Evolutionary conservation across 306 rosid species (phyloP), one percentile per base, ranked within the genome.

Genomic region (Canavalia ensiformis): DNA sequence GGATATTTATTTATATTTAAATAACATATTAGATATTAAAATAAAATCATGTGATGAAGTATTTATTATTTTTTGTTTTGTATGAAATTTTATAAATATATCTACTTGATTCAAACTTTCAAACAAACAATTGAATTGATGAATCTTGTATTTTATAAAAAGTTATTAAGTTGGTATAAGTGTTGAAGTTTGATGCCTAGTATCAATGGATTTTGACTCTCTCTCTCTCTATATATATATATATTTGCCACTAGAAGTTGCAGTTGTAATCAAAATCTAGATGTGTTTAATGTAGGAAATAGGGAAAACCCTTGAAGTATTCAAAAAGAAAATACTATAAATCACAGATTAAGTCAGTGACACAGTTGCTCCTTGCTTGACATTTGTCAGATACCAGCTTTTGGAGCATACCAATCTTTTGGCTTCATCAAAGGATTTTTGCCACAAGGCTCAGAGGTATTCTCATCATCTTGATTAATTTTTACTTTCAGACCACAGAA

Each of bases 341-440:
- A 33, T 65, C 51, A 68, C 31, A 45, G 54, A 66, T 67, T 8
- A 59, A 70, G 68, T 54, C 55, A 41, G 49, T 82, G 29, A 81
- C 71, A 37, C 31, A 7, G 70, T 18, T 80, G 49, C 82, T 13
- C 31, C 41, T 47, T 76, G 87, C 49, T 68, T 72, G 42, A 25
- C 56, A 11, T 39, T 89, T 69, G 47, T 75, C 89, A 95, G 99
- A 92, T 95, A 75, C 98, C 98, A 4, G 97, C 89, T 30, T 93
- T 93, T 88, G 99, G 98, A 74, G 82, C 77, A 30, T 95, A 95
- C 86, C 89, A 95, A 75, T 90, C 91, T 42, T 95, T 58, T 58
- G 97, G 97, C 83, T 78, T 93, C 56, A 87, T 95, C 75, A 93
- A 77, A 87, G 91, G 94, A 52, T 87, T 93, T 63, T 79, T 89